Evolutionary conservation across 1,284 basidiomycete genomes (phyloP).

Genomic region (Trametes sp.): DNA sequence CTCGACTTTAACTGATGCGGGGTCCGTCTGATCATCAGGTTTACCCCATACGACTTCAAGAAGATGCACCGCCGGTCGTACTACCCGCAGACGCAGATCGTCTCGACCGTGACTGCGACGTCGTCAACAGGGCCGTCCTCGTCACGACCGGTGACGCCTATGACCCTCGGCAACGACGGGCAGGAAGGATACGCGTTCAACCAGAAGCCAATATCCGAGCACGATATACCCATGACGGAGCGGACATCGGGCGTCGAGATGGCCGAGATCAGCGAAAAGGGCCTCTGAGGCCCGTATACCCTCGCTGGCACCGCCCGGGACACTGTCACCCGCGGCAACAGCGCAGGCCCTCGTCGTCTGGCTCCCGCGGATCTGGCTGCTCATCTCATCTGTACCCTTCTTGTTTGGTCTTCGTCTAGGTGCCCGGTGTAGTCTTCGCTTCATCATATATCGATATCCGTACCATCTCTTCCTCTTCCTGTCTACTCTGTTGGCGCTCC

Average conservation of each 20-base stretch:
- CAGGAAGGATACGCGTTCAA: constrained; percentile 36
- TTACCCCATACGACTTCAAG: constrained; percentile 84
- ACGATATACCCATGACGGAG: constrained; percentile 34
- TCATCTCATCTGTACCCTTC: constrained; percentile 28
- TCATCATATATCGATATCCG: constrained; percentile 33
- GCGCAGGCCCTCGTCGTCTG: not conserved
- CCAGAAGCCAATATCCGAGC: constrained; percentile 38
- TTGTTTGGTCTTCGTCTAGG: constrained; percentile 26
- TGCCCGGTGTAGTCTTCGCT: constrained; percentile 30
- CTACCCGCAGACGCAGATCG: constrained; percentile 76
- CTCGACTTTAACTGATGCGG: not conserved
- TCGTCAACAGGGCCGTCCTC: constrained; percentile 52
- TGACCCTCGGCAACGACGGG: constrained; percentile 40
- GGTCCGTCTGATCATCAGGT: constrained; percentile 50
- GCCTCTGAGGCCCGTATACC: constrained; percentile 25
- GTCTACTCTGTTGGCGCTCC: constrained; percentile 5
- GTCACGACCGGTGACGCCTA: constrained; percentile 57
- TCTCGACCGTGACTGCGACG: constrained; percentile 55
- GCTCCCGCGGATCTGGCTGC: constrained; percentile 16
- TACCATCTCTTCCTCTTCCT: constrained; percentile 14
- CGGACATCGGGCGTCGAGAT: constrained; percentile 31
- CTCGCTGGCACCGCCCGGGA: constrained; percentile 5
- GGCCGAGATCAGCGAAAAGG: constrained; percentile 37
- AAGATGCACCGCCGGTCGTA: constrained; percentile 86
- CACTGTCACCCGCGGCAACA: not conserved